Percentiles rank a stretch among this genome's conserved stretches.
Evolutionary conservation across 2,329 filamentous ascomycete genomes (phyloP).

Genomic region (Pleurostoma richardsiae): DNA sequence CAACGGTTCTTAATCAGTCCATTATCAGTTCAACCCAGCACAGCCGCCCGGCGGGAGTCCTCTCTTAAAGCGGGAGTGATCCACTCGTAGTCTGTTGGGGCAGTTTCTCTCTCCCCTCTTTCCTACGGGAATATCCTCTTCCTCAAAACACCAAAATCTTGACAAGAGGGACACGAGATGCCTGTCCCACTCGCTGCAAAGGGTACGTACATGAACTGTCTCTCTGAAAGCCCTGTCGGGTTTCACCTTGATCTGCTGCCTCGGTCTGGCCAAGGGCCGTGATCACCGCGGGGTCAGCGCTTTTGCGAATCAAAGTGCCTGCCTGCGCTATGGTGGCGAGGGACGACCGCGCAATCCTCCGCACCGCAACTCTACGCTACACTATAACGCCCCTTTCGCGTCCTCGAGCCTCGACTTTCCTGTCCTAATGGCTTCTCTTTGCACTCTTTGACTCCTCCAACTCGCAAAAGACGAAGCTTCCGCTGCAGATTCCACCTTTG

Average conservation of each 20-base stretch:
- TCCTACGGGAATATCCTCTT: background rate
- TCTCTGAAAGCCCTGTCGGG: background rate
- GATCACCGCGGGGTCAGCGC: background rate
- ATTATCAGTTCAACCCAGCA: background rate
- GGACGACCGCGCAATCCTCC: background rate
- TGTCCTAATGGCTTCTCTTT: constrained; percentile 3
- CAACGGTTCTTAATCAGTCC: too few relatives aligned
- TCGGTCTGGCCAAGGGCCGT: background rate
- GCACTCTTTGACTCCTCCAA: constrained; percentile 3
- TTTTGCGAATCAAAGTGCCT: constrained; percentile 5
- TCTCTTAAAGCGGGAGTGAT: background rate
- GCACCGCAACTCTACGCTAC: background rate
- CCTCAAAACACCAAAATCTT: background rate
- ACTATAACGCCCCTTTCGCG: background rate
- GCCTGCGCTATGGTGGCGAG: background rate
- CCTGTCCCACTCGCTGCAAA: constrained; percentile 29
- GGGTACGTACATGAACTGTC: constrained; percentile 20
- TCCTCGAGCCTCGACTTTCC: constrained; percentile 4
- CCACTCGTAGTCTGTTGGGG: background rate
- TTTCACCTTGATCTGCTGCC: background rate
- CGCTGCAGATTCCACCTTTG: background rate
- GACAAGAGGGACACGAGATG: constrained; percentile 20
- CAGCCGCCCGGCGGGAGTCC: background rate
- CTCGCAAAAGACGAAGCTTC: background rate
- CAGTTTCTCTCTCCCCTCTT: background rate